phyloP scores from a whole-genome alignment of 2,329 filamentous ascomycete species.

The Canariomyces notabilis region DNA sequence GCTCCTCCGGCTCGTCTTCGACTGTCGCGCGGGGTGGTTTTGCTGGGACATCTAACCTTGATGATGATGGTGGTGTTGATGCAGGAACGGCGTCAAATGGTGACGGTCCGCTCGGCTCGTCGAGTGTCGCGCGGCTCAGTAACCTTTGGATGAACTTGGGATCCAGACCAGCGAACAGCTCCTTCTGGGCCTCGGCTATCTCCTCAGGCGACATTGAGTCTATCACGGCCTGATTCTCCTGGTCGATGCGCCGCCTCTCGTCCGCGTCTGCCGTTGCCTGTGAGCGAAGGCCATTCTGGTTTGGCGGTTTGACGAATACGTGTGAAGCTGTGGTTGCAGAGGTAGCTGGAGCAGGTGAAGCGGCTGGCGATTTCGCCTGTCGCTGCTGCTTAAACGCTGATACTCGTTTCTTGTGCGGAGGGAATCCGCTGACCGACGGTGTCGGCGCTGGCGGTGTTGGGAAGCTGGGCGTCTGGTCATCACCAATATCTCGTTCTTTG shows the following conservation, averaged over 20 bases:
- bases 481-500: conserved; percentile 62
- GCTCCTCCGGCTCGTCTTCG: conserved; percentile 28
- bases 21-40: conserved; percentile 32
- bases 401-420: conserved; percentile 75
- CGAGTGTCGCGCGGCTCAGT: conserved; percentile 69
- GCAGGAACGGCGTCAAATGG: conserved; percentile 36
- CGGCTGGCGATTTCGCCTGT: conserved; percentile 28
- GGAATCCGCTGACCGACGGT: conserved; percentile 68
- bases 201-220: conserved; percentile 75
- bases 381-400: conserved; percentile 78
- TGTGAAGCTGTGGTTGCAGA: conserved; percentile 2
- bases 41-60: too few relatives aligned
- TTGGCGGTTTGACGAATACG: conserved; percentile 10
- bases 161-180: conserved; percentile 73
- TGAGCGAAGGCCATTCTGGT: conserved; percentile 6
- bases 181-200: conserved; percentile 73
- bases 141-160: conserved; percentile 72
- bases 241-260: conserved; percentile 70
- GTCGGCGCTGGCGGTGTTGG: conserved; percentile 55
- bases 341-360: conserved; percentile 13
- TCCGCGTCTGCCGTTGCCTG: conserved; percentile 36
- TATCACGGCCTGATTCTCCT: conserved; percentile 71
- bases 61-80: too few relatives aligned
- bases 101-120: conserved; percentile 54
- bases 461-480: conserved; percentile 58